A percentile compares a stretch with the other conserved stretches of the same genome.
Conservation (phyloP, 2,329 filamentous ascomycete species). For the Nakataea oryzae region DNA sequence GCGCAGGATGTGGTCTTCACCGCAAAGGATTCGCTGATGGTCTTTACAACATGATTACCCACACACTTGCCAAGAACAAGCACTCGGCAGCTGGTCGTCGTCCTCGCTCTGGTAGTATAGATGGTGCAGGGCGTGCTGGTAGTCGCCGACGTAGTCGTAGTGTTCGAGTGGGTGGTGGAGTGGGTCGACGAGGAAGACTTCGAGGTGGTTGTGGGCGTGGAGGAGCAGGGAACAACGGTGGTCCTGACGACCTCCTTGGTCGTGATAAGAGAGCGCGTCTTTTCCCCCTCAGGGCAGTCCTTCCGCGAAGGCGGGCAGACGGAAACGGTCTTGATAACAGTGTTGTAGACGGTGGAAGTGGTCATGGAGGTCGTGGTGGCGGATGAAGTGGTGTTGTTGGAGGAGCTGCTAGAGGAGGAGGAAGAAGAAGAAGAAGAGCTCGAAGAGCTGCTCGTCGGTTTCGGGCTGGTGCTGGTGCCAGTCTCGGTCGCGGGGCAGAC, state of each 20-base stretch:
- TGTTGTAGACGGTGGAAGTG: slow-evolving; percentile 2
- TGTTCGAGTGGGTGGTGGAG: background rate
- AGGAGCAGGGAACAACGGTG: background rate
- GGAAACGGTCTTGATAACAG: background rate
- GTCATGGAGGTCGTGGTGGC: background rate
- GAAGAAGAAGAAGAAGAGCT: background rate
- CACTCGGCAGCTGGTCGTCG: background rate
- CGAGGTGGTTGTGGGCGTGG: background rate
- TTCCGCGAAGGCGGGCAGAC: background rate
- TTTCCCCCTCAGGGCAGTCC: background rate
- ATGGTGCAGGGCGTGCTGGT: background rate
- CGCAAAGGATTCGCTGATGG: background rate
- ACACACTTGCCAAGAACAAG: background rate
- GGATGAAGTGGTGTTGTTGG: background rate
- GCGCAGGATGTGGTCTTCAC: background rate
- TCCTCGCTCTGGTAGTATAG: background rate
- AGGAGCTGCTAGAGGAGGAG: background rate
- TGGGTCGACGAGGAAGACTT: background rate
- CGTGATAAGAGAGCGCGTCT: background rate
- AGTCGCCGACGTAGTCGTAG: background rate
- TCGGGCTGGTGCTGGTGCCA: background rate
- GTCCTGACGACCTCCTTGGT: background rate
- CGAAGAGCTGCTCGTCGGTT: background rate
- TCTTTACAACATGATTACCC: background rate
- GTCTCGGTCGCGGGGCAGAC: background rate